Base-by-base conservation (phyloP, 441 rosid genomes). In the Mallotus repandus region DNA sequence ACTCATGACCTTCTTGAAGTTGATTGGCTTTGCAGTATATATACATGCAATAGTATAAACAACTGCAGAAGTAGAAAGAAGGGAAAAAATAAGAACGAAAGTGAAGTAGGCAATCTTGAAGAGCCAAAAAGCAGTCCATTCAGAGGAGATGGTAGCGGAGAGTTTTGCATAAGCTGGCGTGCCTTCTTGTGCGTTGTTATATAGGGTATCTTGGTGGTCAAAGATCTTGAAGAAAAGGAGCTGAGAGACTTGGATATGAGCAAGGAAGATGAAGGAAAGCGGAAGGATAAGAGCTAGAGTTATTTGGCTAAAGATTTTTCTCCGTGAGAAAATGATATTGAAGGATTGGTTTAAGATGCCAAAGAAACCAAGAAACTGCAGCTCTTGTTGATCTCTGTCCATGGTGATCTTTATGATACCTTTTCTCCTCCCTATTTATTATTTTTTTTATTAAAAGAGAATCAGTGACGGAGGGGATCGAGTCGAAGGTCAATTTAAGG, bases 241-340 rank as follows among this genome's bases (percentile, higher is more conserved):
- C 18, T 77, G 43, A 3, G 86, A 76, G 25, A 87, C 29, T 35
- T 83, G 79, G 54, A 66, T 61, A 60, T 83, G 86, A 21, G 81
- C 78, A 4, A 87, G 78, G 81, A 77, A 79, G 77, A 82, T 78
- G 77, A 87, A 79, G n/a, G 86, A 74, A 1, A 84, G 85, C 5
- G 87, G 89, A 35, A 87, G 82, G 80, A 87, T 78, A 7, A 88
- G 45, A 64, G 85, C 59, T 2, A 82, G 49, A 35, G 86, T 79
- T 71, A 88, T 86, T 19, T 79, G 84, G 81, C 69, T 77, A 83
- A 88, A 84, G 79, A 86, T 78, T 64, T 84, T 83, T 64, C 88
- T 72, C 83, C 82, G 76, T 49, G 81, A 29, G 45, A 71, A 41
- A 66, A 88, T 74, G 74, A 83, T 66, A 60, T 84, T 86, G 83